Evolutionary conservation across 345 rosid species (phyloP).

Genomic region (Hypericum androsaemum): DNA sequence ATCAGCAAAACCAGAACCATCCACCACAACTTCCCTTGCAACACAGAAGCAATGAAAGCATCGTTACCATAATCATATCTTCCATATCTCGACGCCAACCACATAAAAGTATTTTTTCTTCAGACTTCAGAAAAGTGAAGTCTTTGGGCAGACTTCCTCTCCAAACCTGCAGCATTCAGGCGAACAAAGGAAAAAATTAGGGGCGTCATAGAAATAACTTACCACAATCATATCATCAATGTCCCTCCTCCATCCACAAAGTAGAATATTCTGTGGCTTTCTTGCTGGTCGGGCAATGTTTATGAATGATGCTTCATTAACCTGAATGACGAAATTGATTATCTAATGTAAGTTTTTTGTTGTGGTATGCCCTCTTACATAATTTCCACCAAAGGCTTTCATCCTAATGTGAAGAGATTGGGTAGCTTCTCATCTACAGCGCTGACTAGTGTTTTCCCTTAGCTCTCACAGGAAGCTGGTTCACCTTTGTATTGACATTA

Average conservation of each 20-base stretch:
- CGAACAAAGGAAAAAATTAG: slow-evolving; percentile 41
- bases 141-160: slow-evolving; percentile 54
- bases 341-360: slow-evolving; percentile 27
- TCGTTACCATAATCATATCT: slow-evolving; percentile 69
- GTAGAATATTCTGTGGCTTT: slow-evolving; percentile 79
- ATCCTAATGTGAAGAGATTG: slow-evolving; percentile 18
- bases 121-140: slow-evolving; percentile 41
- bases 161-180: slow-evolving; percentile 60
- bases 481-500: too few relatives aligned
- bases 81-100: slow-evolving; percentile 86
- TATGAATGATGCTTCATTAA: slow-evolving; percentile 51
- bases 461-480: too few relatives aligned
- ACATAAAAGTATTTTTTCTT: slow-evolving; percentile 60
- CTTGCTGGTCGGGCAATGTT: slow-evolving; percentile 43
- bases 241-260: slow-evolving; percentile 87
- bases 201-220: slow-evolving; percentile 51
- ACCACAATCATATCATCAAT: slow-evolving; percentile 86
- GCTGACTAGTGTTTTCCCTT: slow-evolving; percentile 6
- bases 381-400: slow-evolving; percentile 23
- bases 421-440: slow-evolving; percentile 10
- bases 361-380: slow-evolving; percentile 18
- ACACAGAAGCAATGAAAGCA: slow-evolving; percentile 18
- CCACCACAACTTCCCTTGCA: slow-evolving; percentile 24
- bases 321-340: slow-evolving; percentile 59
- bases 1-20: slow-evolving; percentile 8